Percentiles rank a stretch among this genome's conserved stretches.
phyloP scores from a whole-genome alignment of 2,329 filamentous ascomycete genomes.

The Xylariaceae sp. region DNA sequence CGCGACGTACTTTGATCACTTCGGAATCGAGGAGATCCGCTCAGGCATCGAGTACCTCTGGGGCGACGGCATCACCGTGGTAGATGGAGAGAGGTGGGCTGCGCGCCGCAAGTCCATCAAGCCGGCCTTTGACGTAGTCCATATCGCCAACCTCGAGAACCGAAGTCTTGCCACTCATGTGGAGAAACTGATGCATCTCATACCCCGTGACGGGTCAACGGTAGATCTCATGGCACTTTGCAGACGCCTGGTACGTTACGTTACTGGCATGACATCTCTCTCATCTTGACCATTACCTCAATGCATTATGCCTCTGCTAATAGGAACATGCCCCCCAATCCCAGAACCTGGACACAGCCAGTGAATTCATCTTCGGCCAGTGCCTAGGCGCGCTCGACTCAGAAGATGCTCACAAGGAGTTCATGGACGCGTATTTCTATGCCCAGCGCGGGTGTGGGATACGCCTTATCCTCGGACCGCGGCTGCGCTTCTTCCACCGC shows the following conservation, averaged over 20 bases:
- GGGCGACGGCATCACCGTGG: constrained; percentile 11
- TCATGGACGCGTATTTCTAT: constrained; percentile 11
- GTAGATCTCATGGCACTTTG: constrained; percentile 11
- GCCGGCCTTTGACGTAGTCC: constrained; percentile 7
- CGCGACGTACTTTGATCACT: constrained; percentile 13
- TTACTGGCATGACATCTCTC: too few relatives aligned
- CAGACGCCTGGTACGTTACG: constrained; percentile 5
- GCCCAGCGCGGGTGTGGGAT: constrained; percentile 6
- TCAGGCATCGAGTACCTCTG: constrained; percentile 10
- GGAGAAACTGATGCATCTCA: constrained; percentile 7
- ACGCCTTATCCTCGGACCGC: constrained; percentile 9
- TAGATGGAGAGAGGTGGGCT: constrained; percentile 11
- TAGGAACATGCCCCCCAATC: background rate
- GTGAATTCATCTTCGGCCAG: constrained; percentile 12
- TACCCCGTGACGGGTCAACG: constrained; percentile 8
- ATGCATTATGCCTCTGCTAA: too few relatives aligned
- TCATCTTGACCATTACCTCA: too few relatives aligned
- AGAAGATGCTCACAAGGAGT: constrained; percentile 6
- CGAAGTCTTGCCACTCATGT: constrained; percentile 10
- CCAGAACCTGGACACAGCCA: constrained; percentile 10
- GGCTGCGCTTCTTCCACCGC: constrained; percentile 7
- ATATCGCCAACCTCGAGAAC: constrained; percentile 9
- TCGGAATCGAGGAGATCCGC: constrained; percentile 13
- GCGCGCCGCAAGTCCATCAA: constrained; percentile 9
- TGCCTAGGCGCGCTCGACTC: constrained; percentile 4